phyloP scores from a whole-genome alignment of 1,284 basidiomycete genomes.

The Tranzscheliella williamsii region DNA sequence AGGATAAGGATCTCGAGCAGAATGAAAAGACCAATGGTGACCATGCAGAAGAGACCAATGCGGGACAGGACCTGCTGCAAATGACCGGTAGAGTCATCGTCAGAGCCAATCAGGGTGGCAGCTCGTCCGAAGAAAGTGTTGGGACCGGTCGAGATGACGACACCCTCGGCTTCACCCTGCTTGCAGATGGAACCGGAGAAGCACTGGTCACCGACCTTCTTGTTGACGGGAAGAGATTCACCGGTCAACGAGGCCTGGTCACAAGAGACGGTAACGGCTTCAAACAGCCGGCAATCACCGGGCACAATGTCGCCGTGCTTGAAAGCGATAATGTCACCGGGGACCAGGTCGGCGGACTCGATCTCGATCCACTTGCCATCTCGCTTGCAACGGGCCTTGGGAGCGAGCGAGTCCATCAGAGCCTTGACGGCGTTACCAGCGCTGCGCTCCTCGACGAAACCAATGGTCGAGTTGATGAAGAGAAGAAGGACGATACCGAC shows the following conservation, averaged over 20 bases:
- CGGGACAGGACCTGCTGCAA: conserved; percentile 88
- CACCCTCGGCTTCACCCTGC: conserved; percentile 81
- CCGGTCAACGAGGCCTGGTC: conserved; percentile 99
- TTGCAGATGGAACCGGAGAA: conserved; percentile 76
- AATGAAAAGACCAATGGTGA: conserved; percentile 90
- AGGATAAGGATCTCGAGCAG: conserved; percentile 91
- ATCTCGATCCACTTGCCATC: conserved; percentile 66
- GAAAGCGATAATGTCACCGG: conserved; percentile 84
- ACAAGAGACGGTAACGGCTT: conserved; percentile 74
- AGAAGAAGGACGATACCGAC: conserved; percentile 90
- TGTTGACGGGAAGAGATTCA: conserved; percentile 90
- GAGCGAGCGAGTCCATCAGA: conserved; percentile 97
- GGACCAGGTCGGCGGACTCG: conserved; percentile 81
- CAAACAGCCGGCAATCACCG: conserved; percentile 75
- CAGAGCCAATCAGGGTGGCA: conserved; percentile 87
- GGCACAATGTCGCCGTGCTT: conserved; percentile 87
- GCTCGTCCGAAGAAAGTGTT: conserved; percentile 92
- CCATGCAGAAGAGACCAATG: conserved; percentile 82
- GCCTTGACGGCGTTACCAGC: conserved; percentile 98
- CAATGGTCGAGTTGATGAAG: conserved; percentile 92
- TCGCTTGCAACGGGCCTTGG: conserved; percentile 76
- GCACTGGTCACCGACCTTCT: conserved; percentile 65
- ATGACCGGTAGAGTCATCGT: conserved; percentile 73
- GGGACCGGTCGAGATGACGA: conserved; percentile 86
- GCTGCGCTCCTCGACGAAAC: conserved; percentile 96